Evolutionary conservation across 129 eudicot species (phyloP), one percentile per base, ranked within the genome.

Genomic region (Lonicera japonica): DNA sequence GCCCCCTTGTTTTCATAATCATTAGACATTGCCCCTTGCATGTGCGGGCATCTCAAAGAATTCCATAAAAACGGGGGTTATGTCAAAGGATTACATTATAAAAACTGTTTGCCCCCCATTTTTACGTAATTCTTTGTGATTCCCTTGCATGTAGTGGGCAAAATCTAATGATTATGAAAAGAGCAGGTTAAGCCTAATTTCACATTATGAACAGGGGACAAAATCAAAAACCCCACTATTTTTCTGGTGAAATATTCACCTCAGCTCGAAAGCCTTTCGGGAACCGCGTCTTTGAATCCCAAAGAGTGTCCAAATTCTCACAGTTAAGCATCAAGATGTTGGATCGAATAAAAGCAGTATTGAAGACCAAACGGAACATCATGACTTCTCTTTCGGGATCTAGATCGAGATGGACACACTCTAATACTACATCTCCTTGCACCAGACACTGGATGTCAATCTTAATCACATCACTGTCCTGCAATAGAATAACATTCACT

Each of bases 321-420:
- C 63, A 82, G 69, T 83, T 85, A 43, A 88, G 86, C 78, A 94
- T 85, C 66, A 94, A 71, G 61, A 94, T 88, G 71, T 94, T 88
- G 29, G 99, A 94, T 25, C 99, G 78, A 21, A 94, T 94, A 77
- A 94, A 94, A 67, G 99, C 92, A 24, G 99, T 94, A 72, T 94
- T 94, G 73, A 94, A 94, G 95, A 88, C 80, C 64, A 88, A 73
- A n/a, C 99, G 87, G 57, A 94, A 94, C 99, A 94, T 94, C 96
- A 94, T 94, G 40, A 88, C 82, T 82, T 94, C 99, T 72, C 99
- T 74, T 69, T 88, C 99, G 34, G 91, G 78, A 43, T 94, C 99
- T 60, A 79, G 38, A 70, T 94, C 96, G 39, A 94, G 55, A 73
- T 94, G 99, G 48, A 94, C 79, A 73, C 99, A 94, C 67, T 94